phyloP scores from a whole-genome alignment of 768 basidiomycete species.

The Serendipita sp. region DNA sequence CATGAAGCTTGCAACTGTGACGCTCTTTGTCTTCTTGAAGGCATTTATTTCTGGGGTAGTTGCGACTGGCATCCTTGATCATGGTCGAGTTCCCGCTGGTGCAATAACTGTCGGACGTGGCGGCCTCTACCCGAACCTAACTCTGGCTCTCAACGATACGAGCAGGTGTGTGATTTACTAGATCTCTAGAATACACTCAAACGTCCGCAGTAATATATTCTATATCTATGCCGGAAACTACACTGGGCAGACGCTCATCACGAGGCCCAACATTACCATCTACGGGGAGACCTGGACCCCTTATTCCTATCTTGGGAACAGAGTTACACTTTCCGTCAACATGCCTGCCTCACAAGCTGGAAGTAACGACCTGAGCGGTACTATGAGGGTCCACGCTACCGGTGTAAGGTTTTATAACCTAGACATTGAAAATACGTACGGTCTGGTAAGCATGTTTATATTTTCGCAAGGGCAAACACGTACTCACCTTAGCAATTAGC shows the following conservation, averaged over 20 bases:
- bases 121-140: not conserved
- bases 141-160: constrained; percentile 4
- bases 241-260: constrained; percentile 7
- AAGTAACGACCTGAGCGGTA: constrained; percentile 3
- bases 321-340: constrained; percentile 5
- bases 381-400: constrained; percentile 6
- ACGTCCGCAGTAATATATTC: not conserved
- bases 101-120: constrained; percentile 2
- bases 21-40: too few relatives aligned
- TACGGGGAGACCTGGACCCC: constrained; percentile 3
- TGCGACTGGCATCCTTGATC: not conserved
- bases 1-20: too few relatives aligned
- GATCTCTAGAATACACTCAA: not conserved
- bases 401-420: constrained; percentile 7
- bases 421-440: constrained; percentile 7
- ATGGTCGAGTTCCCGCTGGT: not conserved
- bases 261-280: constrained; percentile 1
- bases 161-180: not conserved
- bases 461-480: too few relatives aligned
- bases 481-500: not conserved
- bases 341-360: constrained; percentile 4
- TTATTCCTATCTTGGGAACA: not conserved
- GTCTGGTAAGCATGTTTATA: not conserved
- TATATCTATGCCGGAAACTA: constrained; percentile 5
- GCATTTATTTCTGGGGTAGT: not conserved